Base-by-base conservation (phyloP, 2,329 filamentous ascomycete genomes). In the Calycina marina region DNA sequence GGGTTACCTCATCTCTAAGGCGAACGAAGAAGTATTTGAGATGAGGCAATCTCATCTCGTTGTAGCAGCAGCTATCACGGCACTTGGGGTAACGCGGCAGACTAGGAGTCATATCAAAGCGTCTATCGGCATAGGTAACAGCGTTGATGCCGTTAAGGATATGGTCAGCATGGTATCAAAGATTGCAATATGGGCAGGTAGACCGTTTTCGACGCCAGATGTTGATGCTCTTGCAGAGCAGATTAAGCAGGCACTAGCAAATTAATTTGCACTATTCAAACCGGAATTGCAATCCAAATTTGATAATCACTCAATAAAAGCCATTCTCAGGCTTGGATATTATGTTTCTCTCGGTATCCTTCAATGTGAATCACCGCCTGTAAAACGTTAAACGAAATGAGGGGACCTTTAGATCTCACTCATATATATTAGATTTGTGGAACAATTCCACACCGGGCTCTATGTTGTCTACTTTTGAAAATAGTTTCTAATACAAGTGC, bases 101-200 rank as follows among this genome's bases (percentile, higher is more conserved):
- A 35, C 27, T n/a, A 22, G 18, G 28, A 35, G 32, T 17, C 32
- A 35, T 25, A 30, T 35, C n/a, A 35, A 35, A 22, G 26, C 26
- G 8, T 20, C 32, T 10, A n/a, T 35, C 11, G 26, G 28, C 18
- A 35, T 35, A 11, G 32, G 32, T 10, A 35, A 35, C 28, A 3
- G 17, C 6, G 32, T 35, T 6, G n/a, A 14, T 25, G 20, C 12
- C 13, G 18, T 35, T 4, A 35, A 30, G 28, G 10, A 8, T n/a
- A 8, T 27, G 12, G 2, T 27, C 9, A n/a, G 11, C 31, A 30
- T 13, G 11, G 48, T 27, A 8, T 27, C 25, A 11, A 11, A 27
- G 13, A 11, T 27, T 13, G 12, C 9, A 8, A 13, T 11, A 8
- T 27, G 25, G 25, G 25, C 25, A 8, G 25, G 14, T 8, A 10